Evolutionary conservation across 192 early-diverging fungal species (phyloP), one percentile per base, ranked within the genome.

Genomic region (Coemansia sp.): DNA sequence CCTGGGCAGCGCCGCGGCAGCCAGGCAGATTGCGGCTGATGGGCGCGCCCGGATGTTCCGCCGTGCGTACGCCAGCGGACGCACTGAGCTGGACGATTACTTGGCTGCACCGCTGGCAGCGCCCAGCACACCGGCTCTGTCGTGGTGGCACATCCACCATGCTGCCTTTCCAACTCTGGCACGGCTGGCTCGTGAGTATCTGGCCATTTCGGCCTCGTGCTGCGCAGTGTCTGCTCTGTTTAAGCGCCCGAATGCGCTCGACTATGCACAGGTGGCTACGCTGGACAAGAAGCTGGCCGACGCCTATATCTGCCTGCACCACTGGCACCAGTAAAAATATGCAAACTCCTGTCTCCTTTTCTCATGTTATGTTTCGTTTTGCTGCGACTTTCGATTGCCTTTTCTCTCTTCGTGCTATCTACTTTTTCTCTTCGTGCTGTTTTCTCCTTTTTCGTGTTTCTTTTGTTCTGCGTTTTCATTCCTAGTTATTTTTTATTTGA

Each of bases 31-130:
- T 3, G 65, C 55, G 10, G 72, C 71, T 12, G 68, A 80, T n/a
- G 63, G 72, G 27, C 66, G 56, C 21, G 65, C 77, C 15, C 67
- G 68, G 14, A 45, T 74, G 10, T 80, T 80, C 59, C 63, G 59
- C 32, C 71, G 77, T 22, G 72, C 77, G 4, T 61, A 63, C 4
- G 61, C 67, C 38, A 65, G 65, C 7, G 72, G 72, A 7, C 77
- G 69, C 32, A 74, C 58, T 9, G 77, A 80, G 58, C 65, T 80
- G 21, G 77, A 80, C 32, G 72, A 73, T 23, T 80, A 80, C 35
- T 15, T 65, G 7, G 32, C 53, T 52, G 77, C 77, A 2, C 77
- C 77, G 15, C 59, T 80, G 24, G 71, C 77, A 6, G 52, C 72
- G 1, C 68, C 72, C 38, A 53, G 62, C 55, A 60, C 43, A 21